phyloP scores from a whole-genome alignment of 768 basidiomycete genomes.

The Gymnopilus junonius region DNA sequence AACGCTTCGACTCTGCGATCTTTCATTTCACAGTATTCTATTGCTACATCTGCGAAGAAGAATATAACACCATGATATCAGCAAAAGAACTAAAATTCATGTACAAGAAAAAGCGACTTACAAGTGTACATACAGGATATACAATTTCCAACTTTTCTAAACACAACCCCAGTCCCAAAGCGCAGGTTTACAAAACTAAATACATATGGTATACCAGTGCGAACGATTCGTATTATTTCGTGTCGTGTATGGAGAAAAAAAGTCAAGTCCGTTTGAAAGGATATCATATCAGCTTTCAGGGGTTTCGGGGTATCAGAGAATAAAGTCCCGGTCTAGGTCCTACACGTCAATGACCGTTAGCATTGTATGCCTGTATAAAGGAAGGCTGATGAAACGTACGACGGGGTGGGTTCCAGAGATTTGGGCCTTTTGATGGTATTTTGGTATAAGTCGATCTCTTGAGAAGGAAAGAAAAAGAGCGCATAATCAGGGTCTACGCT shows the following conservation, averaged over 20 bases:
- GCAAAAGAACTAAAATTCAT: no score
- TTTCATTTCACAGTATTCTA: no score
- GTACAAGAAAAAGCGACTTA: no score
- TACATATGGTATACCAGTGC: not conserved
- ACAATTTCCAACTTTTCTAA: no score
- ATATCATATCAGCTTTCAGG: not conserved
- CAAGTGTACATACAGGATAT: no score
- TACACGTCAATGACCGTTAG: not conserved
- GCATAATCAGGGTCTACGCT: no score
- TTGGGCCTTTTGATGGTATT: slow-evolving; percentile 32
- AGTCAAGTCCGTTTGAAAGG: not conserved
- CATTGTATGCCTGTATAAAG: not conserved
- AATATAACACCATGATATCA: no score
- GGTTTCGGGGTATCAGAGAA: not conserved
- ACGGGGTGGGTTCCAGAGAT: slow-evolving; percentile 31
- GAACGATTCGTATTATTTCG: not conserved
- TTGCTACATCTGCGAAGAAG: no score
- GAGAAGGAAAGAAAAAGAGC: not conserved
- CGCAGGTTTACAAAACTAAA: not conserved
- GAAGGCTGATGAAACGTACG: slow-evolving; percentile 10
- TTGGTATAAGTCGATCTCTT: slow-evolving; percentile 26
- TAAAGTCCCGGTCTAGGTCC: slow-evolving; percentile 17
- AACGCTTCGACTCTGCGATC: no score
- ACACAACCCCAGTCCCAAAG: no score
- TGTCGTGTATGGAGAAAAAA: not conserved